Percentiles rank a stretch among this genome's conserved stretches.
phyloP scores from a whole-genome alignment of 176 grass and related monocot genomes.

The Phoenix roebelenii region DNA sequence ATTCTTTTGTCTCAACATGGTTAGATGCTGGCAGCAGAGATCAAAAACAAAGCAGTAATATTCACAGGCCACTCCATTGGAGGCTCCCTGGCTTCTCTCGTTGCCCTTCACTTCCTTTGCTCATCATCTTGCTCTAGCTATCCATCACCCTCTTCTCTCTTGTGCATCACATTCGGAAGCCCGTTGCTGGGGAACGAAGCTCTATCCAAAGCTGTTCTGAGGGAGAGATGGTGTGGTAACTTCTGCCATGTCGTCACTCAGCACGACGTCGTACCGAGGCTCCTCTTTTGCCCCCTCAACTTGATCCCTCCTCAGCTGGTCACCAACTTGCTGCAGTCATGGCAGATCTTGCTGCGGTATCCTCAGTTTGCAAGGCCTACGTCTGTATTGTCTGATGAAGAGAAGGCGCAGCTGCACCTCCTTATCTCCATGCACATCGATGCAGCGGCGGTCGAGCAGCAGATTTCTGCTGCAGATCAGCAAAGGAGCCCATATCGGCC shows the following conservation, averaged over 20 bases:
- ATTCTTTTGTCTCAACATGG: too few species aligned
- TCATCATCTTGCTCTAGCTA: conserved; percentile 27
- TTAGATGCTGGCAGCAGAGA: conserved; percentile 61
- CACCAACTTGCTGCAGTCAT: conserved; percentile 35
- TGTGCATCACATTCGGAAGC: conserved; percentile 58
- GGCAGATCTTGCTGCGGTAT: conserved; percentile 17
- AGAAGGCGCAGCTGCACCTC: conserved; percentile 32
- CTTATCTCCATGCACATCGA: conserved; percentile 32
- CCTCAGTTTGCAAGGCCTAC: neutral
- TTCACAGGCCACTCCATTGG: conserved; percentile 86
- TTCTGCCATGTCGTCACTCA: conserved; percentile 81
- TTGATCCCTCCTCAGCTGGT: conserved; percentile 11
- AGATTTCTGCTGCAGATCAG: neutral
- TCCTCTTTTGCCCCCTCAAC: conserved; percentile 65
- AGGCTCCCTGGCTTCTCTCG: conserved; percentile 52
- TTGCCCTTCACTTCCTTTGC: conserved; percentile 64
- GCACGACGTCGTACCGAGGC: conserved; percentile 66
- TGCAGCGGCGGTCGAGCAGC: conserved; percentile 35
- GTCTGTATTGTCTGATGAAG: conserved; percentile 8
- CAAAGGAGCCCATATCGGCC: conserved; percentile 39
- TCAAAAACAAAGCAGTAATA: conserved; percentile 63
- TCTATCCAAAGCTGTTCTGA: conserved; percentile 52
- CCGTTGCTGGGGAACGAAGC: conserved; percentile 68
- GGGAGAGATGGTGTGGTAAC: conserved; percentile 58
- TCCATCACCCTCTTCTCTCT: neutral